Evolutionary conservation across 1,139 yeast genomes (phyloP), one percentile per base, ranked within the genome.

Genomic region (Meyerozyma guilliermondii): DNA sequence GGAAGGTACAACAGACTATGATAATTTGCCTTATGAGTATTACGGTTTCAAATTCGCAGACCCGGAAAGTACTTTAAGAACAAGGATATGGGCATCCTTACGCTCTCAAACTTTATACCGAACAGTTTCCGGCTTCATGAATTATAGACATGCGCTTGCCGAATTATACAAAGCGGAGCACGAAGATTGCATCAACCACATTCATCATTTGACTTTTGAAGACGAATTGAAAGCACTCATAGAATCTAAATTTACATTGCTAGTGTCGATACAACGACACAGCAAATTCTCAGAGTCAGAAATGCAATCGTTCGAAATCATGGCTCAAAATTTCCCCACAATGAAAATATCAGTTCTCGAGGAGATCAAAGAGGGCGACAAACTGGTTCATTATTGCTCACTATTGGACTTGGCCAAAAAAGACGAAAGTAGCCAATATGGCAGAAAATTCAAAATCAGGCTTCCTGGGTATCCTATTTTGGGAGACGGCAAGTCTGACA

Each of bases 401-500:
- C 59, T 85, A 44, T 70, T 86, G 31, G 87, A 83, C 57, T 77
- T 79, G 0, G 64, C 63, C 16, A 67, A 76, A 41, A 55, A 60
- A 20, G 70, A 69, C 39, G 66, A 60, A 9, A 51, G 57, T 4
- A 79, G 81, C 1, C 54, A 66, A 11, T 64, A 79, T 24, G 56
- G 56, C 22, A 81, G 80, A 5, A 68, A 69, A 38, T 83, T 72
- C 52, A 69, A 78, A 45, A 72, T 88, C 8, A 71, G 69, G 42
- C 65, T 88, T 10, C 83, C 95, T 0, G 96, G 96, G 1, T 81
- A 88, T 56, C 96, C 96, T 3, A 85, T 87, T 33, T 65, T 88
- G 23, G 96, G 96, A 0, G 96, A 87, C 61, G 96, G 96, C 3
- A 87, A 87, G 57, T 81, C 95, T 2, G 96, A 87, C 56, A 87